Base-by-base conservation (phyloP, 2,329 filamentous ascomycete genomes). In the Diaporthe velutina region DNA sequence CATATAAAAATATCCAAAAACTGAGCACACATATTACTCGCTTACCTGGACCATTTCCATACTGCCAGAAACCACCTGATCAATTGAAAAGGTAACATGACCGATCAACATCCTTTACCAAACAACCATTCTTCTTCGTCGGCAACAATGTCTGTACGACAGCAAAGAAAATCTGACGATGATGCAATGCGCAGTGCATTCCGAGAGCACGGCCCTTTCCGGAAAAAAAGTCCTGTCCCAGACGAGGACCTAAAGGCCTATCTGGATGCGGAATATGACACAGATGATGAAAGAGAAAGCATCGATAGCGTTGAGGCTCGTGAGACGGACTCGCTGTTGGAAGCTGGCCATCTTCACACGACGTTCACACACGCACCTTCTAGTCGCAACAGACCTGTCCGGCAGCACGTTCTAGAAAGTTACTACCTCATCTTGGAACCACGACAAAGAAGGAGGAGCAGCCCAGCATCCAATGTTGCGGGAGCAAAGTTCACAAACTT, bases 161-260 rank as follows among this genome's bases (percentile, higher is more conserved):
- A 13, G n/a, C 57, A n/a, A 28, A 40, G 57, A 30, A 61, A 3
- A 25, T 8, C 22, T 9, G 22, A 52, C 7, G 45, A 67, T 15
- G 64, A 67, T 19, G 45, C n/a, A 28, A 45, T 67, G 19, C 45
- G 64, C 17, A 25, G 22, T 9, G 64, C 64, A 13, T 67, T 52
- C 45, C 52, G 64, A 22, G 45, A 38, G 1, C 13, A 52, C 2
- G 33, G 25, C 5, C 60, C 38, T 48, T 48, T 48, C 42, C 15
- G 15, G 13, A 2, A 15, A 52, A n/a, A 8, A 38, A 38, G 30
- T 45, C 0, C 33, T 0, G 28, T 67, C 2, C 22, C 45, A 17
- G 33, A 52, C 8, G 64, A 67, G 33, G 64, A 67, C 30, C 45
- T 67, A 3, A 45, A 52, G 28, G 64, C 64, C n/a, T 67, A 19